These are phyloP conservation scores for Bullera alba DNA, from an alignment of 768 basidiomycete genomes.

Conservation along the genomic window DNA sequence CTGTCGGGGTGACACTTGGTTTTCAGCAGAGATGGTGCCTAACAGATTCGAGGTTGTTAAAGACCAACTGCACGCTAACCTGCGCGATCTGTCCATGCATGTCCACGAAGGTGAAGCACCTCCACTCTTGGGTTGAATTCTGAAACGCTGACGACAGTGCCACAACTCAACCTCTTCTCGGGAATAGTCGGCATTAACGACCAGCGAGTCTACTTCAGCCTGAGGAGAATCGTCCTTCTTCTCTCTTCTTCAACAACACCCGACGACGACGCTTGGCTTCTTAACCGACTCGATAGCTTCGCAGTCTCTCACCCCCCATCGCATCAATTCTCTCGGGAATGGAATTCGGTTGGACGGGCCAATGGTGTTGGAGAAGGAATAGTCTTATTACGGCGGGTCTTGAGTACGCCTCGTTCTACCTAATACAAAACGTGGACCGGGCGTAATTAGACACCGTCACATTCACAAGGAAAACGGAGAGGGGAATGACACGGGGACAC, in stretches of 20 bases:
- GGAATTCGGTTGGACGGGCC: slow-evolving; percentile 5
- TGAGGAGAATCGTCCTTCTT: slow-evolving; percentile 1
- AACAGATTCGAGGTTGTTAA: neutral
- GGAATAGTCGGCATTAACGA: no score
- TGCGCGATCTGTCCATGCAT: no score
- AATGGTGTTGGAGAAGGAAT: slow-evolving; percentile 9
- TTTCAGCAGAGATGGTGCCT: neutral
- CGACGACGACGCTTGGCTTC: slow-evolving; percentile 37
- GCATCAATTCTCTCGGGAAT: neutral
- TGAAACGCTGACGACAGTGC: no score
- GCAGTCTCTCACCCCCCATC: slow-evolving; percentile 37
- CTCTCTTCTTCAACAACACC: slow-evolving; percentile 13
- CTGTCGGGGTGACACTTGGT: neutral
- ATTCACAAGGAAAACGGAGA: no score
- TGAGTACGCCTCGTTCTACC: slow-evolving; percentile 39
- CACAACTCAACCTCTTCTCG: no score
- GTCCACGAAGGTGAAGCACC: no score
- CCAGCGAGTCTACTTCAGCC: neutral
- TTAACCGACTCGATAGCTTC: slow-evolving; percentile 15
- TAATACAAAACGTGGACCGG: slow-evolving; percentile 25
- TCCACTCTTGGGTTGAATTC: no score
- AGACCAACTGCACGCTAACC: no score
- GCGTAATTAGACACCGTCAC: slow-evolving; percentile 45
- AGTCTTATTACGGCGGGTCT: slow-evolving; percentile 19
- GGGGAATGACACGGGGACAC: neutral